These are phyloP conservation scores for Bimuria novae-zelandiae DNA, from an alignment of 2,329 filamentous ascomycete species.

Conservation along the genomic window DNA sequence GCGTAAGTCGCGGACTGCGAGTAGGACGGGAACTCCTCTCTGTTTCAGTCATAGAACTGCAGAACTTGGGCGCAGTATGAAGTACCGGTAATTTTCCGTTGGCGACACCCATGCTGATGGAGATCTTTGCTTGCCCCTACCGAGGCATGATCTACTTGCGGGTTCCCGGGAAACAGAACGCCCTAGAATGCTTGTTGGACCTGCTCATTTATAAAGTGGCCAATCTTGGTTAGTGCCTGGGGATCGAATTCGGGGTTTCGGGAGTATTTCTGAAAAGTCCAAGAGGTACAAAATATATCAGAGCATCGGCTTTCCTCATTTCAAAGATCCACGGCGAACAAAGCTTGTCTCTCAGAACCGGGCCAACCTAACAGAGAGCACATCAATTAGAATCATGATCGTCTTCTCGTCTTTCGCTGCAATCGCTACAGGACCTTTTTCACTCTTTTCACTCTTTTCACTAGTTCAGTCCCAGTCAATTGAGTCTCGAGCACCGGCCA, in stretches of 20 bases:
- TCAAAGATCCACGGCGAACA: not conserved
- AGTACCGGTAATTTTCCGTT: too few relatives aligned
- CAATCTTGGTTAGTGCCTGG: conserved; percentile 21
- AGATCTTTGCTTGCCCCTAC: conserved; percentile 30
- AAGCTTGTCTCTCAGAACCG: not conserved
- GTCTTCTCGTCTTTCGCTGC: conserved; percentile 15
- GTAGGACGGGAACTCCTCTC: too few relatives aligned
- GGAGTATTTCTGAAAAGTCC: conserved; percentile 13
- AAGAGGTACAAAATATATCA: conserved; percentile 14
- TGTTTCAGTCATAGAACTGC: too few relatives aligned
- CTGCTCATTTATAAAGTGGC: conserved; percentile 21
- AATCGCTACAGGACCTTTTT: conserved; percentile 5
- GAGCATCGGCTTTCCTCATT: not conserved
- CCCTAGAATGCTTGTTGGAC: conserved; percentile 34
- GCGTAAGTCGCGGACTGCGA: too few relatives aligned
- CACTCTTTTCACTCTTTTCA: conserved; percentile 15
- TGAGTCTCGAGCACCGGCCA: conserved; percentile 15
- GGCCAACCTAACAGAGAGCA: not conserved
- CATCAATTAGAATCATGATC: not conserved
- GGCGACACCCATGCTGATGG: not conserved
- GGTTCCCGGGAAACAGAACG: conserved; percentile 25
- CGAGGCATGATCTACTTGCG: conserved; percentile 29
- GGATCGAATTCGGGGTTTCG: conserved; percentile 30
- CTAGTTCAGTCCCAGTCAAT: conserved; percentile 22
- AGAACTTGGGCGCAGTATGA: too few relatives aligned